Evolutionary conservation across 1,284 basidiomycete species (phyloP).

Genomic region (Fereydounia khargensis): DNA sequence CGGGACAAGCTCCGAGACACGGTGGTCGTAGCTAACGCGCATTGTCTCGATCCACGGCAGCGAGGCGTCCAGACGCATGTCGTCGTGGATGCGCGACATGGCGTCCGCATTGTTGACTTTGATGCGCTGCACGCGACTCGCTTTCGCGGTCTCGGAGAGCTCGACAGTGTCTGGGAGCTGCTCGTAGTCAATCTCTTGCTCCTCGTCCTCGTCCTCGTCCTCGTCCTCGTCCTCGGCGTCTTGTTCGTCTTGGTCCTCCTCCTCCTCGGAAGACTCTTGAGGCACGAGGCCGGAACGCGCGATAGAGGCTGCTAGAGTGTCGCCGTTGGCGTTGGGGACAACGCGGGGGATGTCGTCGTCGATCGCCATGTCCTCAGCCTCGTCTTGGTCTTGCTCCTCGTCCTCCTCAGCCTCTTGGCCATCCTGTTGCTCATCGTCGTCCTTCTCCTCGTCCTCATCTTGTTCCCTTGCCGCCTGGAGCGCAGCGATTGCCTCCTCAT

Average conservation of each 20-base stretch:
- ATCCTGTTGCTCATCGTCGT: constrained; percentile 24
- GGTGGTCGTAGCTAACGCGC: constrained; percentile 36
- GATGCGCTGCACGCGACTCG: constrained; percentile 41
- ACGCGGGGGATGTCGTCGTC: constrained; percentile 21
- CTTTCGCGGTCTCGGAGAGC: constrained; percentile 35
- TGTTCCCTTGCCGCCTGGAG: constrained; percentile 32
- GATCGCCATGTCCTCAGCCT: constrained; percentile 6
- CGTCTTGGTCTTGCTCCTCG: constrained; percentile 10
- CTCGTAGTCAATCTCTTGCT: constrained; percentile 30
- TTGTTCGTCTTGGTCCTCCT: constrained; percentile 32
- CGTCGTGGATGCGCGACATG: constrained; percentile 38
- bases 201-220: constrained; percentile 21
- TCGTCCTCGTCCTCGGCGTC: constrained; percentile 32
- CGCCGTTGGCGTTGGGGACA: constrained; percentile 33
- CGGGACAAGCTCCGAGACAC: constrained; percentile 63
- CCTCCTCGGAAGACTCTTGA: constrained; percentile 27
- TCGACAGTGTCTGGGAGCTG: constrained; percentile 41
- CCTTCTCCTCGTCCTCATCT: constrained; percentile 23
- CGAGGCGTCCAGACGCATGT: constrained; percentile 40
- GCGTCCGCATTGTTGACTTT: constrained; percentile 52
- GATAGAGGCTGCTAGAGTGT: constrained; percentile 50
- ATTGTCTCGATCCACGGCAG: constrained; percentile 56
- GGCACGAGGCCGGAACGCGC: constrained; percentile 46
- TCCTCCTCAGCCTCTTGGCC: constrained; percentile 22
- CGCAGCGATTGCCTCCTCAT: constrained; percentile 45